Evolutionary conservation across 805 yeast species (phyloP), one percentile per base, ranked within the genome.

Genomic region (Wickerhamomyces bovis): DNA sequence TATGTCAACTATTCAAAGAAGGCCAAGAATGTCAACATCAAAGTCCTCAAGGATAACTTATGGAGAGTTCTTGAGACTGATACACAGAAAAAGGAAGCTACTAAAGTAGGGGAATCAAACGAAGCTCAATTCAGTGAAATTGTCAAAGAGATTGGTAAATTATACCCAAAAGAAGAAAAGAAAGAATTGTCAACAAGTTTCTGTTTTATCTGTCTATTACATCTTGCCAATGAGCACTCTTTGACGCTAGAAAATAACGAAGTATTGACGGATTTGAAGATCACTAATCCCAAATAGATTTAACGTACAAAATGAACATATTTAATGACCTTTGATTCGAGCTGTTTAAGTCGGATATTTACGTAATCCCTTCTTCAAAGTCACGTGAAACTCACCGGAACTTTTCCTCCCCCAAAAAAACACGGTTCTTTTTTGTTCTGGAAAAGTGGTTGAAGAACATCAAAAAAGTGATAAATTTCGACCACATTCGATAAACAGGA

Each of bases 181-280:
- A 75, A 73, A 43, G 95, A 89, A 44, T 65, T 89, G 8, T 84
- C 95, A 1, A 88, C 96, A 1, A 83, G 95, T 64, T 85, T 85
- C 63, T 85, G 87, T 58, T 89, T 89, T 56, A 86, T 89, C 48
- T 85, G 95, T 55, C 66, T 88, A 57, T 66, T 89, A 31, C 97
- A 89, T 66, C 69, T 89, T 53, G 95, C 96, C 13, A 89, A 89
- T 60, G 97, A 89, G 62, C 82, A 85, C 57, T 92, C 90, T 1
- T 68, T 89, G 26, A 60, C 68, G 7, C 73, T 89, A 7, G 51
- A 54, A 33, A 56, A 53, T 43, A 51, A 47, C 19, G 51, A 48
- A 10, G 44, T 48, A 11, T 26, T 56, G n/a, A 49, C 51, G 15
- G 60, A 56, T 40, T 42, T 56, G 40, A 42, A 47, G 21, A 48